phyloP scores from a whole-genome alignment of 805 yeast species.

The Lachancea lanzarotensis region DNA sequence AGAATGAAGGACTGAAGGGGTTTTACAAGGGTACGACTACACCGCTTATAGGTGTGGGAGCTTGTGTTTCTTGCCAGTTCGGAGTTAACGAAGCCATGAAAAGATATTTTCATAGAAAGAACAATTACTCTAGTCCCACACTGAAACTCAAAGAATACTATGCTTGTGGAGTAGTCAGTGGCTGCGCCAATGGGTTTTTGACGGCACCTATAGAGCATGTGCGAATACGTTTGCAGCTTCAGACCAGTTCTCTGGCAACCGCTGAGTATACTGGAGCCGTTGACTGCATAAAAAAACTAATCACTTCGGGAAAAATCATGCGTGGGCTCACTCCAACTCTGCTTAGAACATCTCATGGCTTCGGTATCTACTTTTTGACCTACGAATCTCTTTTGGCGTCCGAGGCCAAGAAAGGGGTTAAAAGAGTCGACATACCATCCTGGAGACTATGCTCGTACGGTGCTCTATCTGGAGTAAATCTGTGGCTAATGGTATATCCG shows the following conservation, averaged over 20 bases:
- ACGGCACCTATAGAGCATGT: conserved; percentile 94
- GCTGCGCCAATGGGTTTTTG: conserved; percentile 80
- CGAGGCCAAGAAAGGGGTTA: conserved; percentile 34
- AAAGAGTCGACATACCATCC: conserved; percentile 71
- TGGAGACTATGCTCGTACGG: conserved; percentile 84
- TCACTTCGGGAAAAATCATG: conserved; percentile 53
- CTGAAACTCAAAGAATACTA: conserved; percentile 58
- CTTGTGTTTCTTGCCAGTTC: conserved; percentile 93
- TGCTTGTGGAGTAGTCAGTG: conserved; percentile 84
- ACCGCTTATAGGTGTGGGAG: conserved; percentile 94
- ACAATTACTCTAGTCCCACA: background rate
- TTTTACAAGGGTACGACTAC: conserved; percentile 93
- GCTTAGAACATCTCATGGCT: conserved; percentile 77
- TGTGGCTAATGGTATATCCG: conserved; percentile 85
- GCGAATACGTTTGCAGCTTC: conserved; percentile 84
- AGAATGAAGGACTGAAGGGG: conserved; percentile 77
- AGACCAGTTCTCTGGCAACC: conserved; percentile 37
- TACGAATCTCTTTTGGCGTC: conserved; percentile 79
- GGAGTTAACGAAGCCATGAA: conserved; percentile 95
- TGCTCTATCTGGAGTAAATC: conserved; percentile 80
- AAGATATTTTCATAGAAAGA: conserved; percentile 44
- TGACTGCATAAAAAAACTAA: conserved; percentile 42
- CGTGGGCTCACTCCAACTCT: conserved; percentile 81
- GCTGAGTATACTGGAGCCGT: conserved; percentile 48
- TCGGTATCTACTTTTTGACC: conserved; percentile 82